phyloP scores from a whole-genome alignment of 345 rosid species.

The Euclidium syriacum region DNA sequence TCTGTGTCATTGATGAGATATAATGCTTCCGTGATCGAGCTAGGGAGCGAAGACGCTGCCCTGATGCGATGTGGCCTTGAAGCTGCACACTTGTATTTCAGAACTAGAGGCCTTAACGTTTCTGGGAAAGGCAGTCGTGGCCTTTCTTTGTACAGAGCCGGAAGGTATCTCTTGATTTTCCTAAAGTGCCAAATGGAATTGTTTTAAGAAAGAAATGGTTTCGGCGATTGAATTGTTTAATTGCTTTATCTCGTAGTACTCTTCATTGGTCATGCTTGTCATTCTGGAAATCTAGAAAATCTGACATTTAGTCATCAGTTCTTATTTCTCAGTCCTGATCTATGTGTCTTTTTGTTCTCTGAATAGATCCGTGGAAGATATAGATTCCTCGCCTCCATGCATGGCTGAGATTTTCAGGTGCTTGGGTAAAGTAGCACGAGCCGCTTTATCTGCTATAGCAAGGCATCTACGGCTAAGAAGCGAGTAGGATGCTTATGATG shows the following conservation, averaged over 20 bases:
- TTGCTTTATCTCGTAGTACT: background rate
- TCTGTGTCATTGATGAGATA: constrained; percentile 75
- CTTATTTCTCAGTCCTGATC: background rate
- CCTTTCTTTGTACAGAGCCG: constrained; percentile 77
- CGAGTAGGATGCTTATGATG: constrained; percentile 65
- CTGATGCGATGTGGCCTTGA: constrained; percentile 82
- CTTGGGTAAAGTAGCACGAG: constrained; percentile 96
- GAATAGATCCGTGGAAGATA: constrained; percentile 75
- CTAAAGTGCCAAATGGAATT: background rate
- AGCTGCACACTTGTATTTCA: constrained; percentile 69
- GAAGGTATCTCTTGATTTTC: constrained; percentile 46
- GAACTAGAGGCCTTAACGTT: constrained; percentile 40
- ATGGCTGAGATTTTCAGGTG: constrained; percentile 87
- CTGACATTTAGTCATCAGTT: background rate
- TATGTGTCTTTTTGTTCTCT: constrained; percentile 1
- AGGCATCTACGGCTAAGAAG: constrained; percentile 92
- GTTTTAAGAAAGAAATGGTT: background rate
- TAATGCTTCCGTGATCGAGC: constrained; percentile 83
- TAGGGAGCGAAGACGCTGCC: constrained; percentile 64
- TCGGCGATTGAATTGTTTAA: background rate
- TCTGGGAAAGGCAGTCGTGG: constrained; percentile 57
- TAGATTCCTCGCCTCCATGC: constrained; percentile 93
- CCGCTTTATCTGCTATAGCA: constrained; percentile 76
- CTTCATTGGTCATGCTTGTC: background rate
- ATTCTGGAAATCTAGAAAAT: background rate